Percentiles rank a stretch among this genome's conserved stretches.
These are phyloP conservation scores for Osmanthus fragrans DNA, from an alignment of 257 asterid species.

Conservation along the genomic window DNA sequence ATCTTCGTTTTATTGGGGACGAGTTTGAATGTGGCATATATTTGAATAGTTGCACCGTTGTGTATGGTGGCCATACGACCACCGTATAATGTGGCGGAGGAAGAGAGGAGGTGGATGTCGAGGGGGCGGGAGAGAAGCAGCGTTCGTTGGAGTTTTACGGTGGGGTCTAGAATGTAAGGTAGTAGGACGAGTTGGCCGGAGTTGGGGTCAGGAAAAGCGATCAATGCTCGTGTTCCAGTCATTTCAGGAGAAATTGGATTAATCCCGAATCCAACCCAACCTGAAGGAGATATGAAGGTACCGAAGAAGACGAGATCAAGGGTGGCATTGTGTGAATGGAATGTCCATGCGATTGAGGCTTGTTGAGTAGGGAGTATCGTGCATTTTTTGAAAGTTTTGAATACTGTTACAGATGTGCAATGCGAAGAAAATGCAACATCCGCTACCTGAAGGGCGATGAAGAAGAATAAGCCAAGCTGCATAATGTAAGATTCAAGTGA, in stretches of 20 bases:
- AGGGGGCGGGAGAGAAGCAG: slow-evolving; percentile 86
- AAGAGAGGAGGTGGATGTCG: slow-evolving; percentile 64
- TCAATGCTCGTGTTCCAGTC: slow-evolving; percentile 40
- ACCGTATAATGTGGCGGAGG: slow-evolving; percentile 73
- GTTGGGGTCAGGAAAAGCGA: slow-evolving; percentile 88
- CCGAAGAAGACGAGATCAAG: slow-evolving; percentile 85
- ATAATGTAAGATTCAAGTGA: slow-evolving; percentile 12
- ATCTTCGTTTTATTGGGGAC: slow-evolving; percentile 60
- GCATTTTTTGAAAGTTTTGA: slow-evolving; percentile 63
- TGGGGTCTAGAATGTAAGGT: slow-evolving; percentile 76
- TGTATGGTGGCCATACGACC: slow-evolving; percentile 88
- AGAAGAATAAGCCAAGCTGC: slow-evolving; percentile 23
- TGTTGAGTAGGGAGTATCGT: slow-evolving; percentile 71
- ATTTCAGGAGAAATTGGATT: slow-evolving; percentile 82
- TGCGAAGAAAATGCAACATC: slow-evolving; percentile 42
- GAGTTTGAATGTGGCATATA: slow-evolving; percentile 61
- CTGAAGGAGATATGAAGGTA: slow-evolving; percentile 84
- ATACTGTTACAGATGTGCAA: slow-evolving; percentile 51
- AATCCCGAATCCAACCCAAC: slow-evolving; percentile 96
- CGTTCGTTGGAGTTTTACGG: slow-evolving; percentile 62
- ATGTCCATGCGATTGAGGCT: slow-evolving; percentile 90
- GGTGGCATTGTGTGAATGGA: slow-evolving; percentile 71
- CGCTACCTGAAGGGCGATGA: slow-evolving; percentile 18
- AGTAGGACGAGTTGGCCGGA: slow-evolving; percentile 84
- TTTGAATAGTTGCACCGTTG: slow-evolving; percentile 66